These are phyloP conservation scores for Dipteronia sinensis DNA, from an alignment of 345 rosid species.

Conservation along the genomic window DNA sequence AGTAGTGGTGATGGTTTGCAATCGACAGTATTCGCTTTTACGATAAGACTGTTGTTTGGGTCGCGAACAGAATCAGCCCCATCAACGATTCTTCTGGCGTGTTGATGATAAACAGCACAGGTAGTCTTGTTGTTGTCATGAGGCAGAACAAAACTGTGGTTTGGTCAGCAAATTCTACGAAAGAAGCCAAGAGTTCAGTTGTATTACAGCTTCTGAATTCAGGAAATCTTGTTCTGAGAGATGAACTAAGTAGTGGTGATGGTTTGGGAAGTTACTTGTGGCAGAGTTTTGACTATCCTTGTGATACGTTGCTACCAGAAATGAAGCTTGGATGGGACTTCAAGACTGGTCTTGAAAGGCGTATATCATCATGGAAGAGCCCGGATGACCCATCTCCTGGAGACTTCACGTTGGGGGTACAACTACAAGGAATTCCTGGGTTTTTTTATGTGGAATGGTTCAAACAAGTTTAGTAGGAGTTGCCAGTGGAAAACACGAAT, in stretches of 20 bases:
- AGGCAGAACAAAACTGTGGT: constrained; percentile 8
- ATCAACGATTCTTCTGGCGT: constrained; percentile 40
- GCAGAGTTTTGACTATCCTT: constrained; percentile 53
- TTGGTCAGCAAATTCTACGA: constrained; percentile 27
- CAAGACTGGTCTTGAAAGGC: constrained; percentile 23
- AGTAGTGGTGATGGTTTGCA: too few species aligned
- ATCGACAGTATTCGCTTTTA: too few species aligned
- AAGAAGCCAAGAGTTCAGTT: constrained; percentile 4
- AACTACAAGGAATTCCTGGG: constrained; percentile 37
- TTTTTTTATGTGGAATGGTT: constrained; percentile 20
- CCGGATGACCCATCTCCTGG: constrained; percentile 44
- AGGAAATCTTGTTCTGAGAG: constrained; percentile 39
- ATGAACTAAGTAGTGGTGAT: not conserved
- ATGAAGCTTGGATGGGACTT: constrained; percentile 46
- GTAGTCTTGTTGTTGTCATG: constrained; percentile 22
- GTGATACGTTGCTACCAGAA: constrained; percentile 41
- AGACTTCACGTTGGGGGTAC: constrained; percentile 21
- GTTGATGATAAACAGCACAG: constrained; percentile 12
- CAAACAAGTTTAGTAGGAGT: constrained; percentile 18
- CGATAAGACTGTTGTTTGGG: constrained; percentile 50
- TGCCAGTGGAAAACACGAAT: constrained; percentile 53
- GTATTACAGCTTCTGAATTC: constrained; percentile 28
- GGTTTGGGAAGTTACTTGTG: constrained; percentile 25
- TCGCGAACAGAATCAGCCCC: constrained; percentile 48
- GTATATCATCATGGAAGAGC: constrained; percentile 39